A percentile compares a stretch with the other conserved stretches of the same genome.
These are phyloP conservation scores for Leptographium procerum DNA, from an alignment of 2,329 filamentous ascomycete genomes.

Conservation along the genomic window DNA sequence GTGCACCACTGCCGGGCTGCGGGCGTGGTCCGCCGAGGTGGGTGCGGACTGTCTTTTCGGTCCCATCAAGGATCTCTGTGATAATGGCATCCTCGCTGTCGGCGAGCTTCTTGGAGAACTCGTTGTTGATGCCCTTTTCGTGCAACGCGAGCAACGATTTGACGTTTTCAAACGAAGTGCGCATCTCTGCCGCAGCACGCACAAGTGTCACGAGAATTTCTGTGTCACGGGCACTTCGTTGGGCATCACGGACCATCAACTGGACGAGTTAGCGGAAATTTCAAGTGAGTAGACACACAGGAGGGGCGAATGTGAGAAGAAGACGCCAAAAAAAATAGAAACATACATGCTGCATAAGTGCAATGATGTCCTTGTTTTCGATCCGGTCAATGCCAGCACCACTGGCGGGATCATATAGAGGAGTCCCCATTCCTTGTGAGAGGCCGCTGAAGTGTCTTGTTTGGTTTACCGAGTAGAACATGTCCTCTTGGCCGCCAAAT, in stretches of 20 bases:
- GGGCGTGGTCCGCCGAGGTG: conserved; percentile 79
- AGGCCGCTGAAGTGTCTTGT: conserved; percentile 69
- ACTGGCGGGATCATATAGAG: conserved; percentile 80
- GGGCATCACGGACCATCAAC: conserved; percentile 92
- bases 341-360: conserved; percentile 87
- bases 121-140: conserved; percentile 75
- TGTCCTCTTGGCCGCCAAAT: conserved; percentile 40
- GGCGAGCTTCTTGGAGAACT: conserved; percentile 59
- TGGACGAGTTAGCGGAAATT: conserved; percentile 17
- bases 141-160: conserved; percentile 85
- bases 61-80: conserved; percentile 74
- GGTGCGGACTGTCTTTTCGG: conserved; percentile 73
- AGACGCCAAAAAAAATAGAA: conserved; percentile 1
- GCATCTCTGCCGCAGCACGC: conserved; percentile 90
- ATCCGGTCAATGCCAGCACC: conserved; percentile 84
- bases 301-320: not conserved
- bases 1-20: conserved; percentile 52
- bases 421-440: conserved; percentile 82
- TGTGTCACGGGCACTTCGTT: conserved; percentile 89
- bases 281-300: not conserved
- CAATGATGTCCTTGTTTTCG: conserved; percentile 91
- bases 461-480: conserved; percentile 52
- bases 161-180: conserved; percentile 89
- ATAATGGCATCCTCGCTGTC: conserved; percentile 87
- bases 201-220: conserved; percentile 94